Evolutionary conservation across 2,329 filamentous ascomycete species (phyloP).

Genomic region (Lasiodiplodia hormozganensis): DNA sequence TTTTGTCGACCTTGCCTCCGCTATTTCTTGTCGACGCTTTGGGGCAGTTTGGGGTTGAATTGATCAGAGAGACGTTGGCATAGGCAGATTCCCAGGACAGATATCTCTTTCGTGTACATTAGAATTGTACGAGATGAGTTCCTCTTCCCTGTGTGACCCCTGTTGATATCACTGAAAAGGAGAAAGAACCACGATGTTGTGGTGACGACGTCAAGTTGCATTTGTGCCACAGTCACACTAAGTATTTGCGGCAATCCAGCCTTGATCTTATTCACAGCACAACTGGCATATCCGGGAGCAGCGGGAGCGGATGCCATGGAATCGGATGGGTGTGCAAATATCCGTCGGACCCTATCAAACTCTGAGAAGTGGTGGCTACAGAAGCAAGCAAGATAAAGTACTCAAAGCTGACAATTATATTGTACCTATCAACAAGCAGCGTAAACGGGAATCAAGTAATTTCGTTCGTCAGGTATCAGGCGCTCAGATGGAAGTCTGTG

Average conservation of each 20-base stretch:
- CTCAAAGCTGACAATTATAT: background rate
- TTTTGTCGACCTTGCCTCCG: background rate
- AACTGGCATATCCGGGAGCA: too few relatives aligned
- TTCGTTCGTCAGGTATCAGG: background rate
- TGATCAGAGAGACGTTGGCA: background rate
- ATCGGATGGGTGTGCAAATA: background rate
- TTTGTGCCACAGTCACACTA: conserved; percentile 4
- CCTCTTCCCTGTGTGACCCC: background rate
- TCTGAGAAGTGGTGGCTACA: background rate
- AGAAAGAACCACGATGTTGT: background rate
- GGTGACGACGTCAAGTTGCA: background rate
- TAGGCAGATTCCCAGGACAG: background rate
- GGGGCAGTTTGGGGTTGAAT: background rate
- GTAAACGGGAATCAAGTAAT: background rate
- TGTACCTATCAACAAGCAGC: background rate
- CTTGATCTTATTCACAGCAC: background rate
- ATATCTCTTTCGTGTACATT: conserved; percentile 5
- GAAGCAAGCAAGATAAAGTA: background rate
- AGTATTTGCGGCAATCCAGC: background rate
- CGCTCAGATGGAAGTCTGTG: too few relatives aligned
- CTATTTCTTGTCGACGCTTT: background rate
- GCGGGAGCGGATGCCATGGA: background rate
- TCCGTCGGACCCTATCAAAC: background rate
- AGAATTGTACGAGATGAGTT: conserved; percentile 10
- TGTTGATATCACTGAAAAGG: background rate